These are phyloP conservation scores for Puccinia horiana DNA, from an alignment of 1,284 basidiomycete genomes.

Conservation along the genomic window DNA sequence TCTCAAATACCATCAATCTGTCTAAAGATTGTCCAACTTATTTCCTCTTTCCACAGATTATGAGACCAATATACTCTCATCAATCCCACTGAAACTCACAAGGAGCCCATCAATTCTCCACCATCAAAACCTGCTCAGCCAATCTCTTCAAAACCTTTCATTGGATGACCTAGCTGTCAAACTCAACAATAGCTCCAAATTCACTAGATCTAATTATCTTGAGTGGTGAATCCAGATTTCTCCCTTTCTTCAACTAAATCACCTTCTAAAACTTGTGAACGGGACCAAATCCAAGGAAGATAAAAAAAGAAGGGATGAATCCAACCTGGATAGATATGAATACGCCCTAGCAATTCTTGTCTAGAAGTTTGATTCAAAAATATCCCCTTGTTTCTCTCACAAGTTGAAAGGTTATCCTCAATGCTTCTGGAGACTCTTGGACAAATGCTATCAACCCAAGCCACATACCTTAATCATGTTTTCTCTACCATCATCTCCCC, in stretches of 20 bases:
- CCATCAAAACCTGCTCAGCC: no score
- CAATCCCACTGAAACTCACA: no score
- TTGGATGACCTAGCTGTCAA: no score
- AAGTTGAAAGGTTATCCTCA: background rate
- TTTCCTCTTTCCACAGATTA: no score
- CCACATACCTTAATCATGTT: background rate
- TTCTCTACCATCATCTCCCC: background rate
- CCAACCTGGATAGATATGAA: background rate
- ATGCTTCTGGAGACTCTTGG: background rate
- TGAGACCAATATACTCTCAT: no score
- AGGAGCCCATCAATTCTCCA: no score
- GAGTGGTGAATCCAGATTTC: conserved; percentile 9
- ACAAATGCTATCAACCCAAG: conserved; percentile 18
- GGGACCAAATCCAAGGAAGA: background rate
- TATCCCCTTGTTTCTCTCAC: background rate
- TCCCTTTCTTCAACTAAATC: background rate
- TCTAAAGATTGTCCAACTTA: no score
- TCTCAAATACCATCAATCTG: no score
- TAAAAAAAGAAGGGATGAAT: background rate
- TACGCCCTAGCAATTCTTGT: background rate
- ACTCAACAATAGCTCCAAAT: no score
- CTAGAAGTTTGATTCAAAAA: background rate
- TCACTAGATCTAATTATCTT: background rate
- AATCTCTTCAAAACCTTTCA: no score
- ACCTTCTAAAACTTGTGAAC: background rate